phyloP scores from a whole-genome alignment of 177 flowering plant genomes.

The Tripterygium wilfordii region DNA sequence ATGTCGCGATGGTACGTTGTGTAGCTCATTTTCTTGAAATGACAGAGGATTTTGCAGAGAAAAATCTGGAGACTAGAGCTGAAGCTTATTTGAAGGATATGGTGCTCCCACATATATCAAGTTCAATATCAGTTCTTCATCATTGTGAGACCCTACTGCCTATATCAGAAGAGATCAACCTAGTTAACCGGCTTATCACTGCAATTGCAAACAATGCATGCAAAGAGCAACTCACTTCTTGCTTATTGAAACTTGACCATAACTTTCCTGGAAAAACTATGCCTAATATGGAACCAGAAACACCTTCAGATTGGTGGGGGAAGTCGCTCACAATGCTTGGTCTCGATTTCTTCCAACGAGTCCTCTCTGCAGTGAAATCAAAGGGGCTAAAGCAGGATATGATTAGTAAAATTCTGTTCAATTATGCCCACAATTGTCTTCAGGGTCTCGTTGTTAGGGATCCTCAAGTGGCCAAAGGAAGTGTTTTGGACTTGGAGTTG shows the following conservation, averaged over 20 bases:
- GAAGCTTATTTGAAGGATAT: slow-evolving; percentile 65
- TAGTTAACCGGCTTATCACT: slow-evolving; percentile 58
- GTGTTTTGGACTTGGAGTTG: slow-evolving; percentile 42
- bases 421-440: slow-evolving; percentile 76
- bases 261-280: slow-evolving; percentile 44
- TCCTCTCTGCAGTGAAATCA: slow-evolving; percentile 67
- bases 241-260: slow-evolving; percentile 76
- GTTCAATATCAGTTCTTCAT: slow-evolving; percentile 74
- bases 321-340: slow-evolving; percentile 55
- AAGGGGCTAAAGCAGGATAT: slow-evolving; percentile 87
- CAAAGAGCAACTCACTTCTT: slow-evolving; percentile 91
- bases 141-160: slow-evolving; percentile 73
- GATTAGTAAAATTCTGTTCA: slow-evolving; percentile 69
- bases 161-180: slow-evolving; percentile 64
- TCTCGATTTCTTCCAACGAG: slow-evolving; percentile 87
- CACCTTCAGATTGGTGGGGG: slow-evolving; percentile 92
- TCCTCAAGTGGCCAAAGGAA: slow-evolving; percentile 47
- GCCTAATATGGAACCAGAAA: slow-evolving; percentile 43
- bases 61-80: slow-evolving; percentile 56
- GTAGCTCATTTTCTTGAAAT: slow-evolving; percentile 75
- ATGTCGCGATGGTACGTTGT: slow-evolving; percentile 75
- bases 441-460: slow-evolving; percentile 62
- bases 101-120: slow-evolving; percentile 67
- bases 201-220: slow-evolving; percentile 80
- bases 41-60: slow-evolving; percentile 88